Conservation (phyloP, 1,284 basidiomycete genomes). For the Pisolithus thermaeus region DNA sequence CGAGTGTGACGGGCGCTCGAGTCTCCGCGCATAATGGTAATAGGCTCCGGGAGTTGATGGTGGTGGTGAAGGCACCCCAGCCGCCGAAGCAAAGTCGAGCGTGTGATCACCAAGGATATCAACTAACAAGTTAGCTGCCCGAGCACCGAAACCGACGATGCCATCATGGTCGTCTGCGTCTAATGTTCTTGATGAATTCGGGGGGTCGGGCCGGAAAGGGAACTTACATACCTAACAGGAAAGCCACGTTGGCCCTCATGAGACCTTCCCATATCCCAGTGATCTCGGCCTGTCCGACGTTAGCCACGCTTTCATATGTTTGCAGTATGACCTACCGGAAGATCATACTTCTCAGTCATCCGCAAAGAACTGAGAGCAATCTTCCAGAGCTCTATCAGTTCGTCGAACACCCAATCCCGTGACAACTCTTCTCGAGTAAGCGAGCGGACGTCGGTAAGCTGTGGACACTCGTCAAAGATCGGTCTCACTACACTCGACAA, state of each 20-base stretch:
- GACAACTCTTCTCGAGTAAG: slow-evolving; percentile 53
- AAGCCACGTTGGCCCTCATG: slow-evolving; percentile 33
- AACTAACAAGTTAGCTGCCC: slow-evolving; percentile 38
- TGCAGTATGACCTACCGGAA: slow-evolving; percentile 36
- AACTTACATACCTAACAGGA: slow-evolving; percentile 21
- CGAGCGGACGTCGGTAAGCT: slow-evolving; percentile 45
- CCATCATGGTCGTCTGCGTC: slow-evolving; percentile 30
- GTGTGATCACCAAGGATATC: slow-evolving; percentile 48
- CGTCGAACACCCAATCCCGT: slow-evolving; percentile 47
- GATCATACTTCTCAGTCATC: slow-evolving; percentile 31
- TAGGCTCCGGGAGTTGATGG: not conserved
- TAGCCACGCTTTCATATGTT: not conserved
- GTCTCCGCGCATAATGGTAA: not conserved
- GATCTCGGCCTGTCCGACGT: slow-evolving; percentile 29
- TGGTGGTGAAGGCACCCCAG: slow-evolving; percentile 9
- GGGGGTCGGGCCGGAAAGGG: not conserved
- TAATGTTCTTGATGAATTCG: slow-evolving; percentile 13
- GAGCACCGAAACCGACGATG: slow-evolving; percentile 35
- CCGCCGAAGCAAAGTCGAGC: slow-evolving; percentile 40
- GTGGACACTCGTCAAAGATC: slow-evolving; percentile 47
- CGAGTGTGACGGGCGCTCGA: slow-evolving; percentile 20
- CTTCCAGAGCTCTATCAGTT: slow-evolving; percentile 52
- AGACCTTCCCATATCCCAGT: slow-evolving; percentile 39
- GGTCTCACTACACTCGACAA: slow-evolving; percentile 43
- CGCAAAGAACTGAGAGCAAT: slow-evolving; percentile 40